A percentile compares a stretch with the other conserved stretches of the same genome.
Evolutionary conservation across 1,139 yeast species (phyloP).

Genomic region (Pneumocystis murina): DNA sequence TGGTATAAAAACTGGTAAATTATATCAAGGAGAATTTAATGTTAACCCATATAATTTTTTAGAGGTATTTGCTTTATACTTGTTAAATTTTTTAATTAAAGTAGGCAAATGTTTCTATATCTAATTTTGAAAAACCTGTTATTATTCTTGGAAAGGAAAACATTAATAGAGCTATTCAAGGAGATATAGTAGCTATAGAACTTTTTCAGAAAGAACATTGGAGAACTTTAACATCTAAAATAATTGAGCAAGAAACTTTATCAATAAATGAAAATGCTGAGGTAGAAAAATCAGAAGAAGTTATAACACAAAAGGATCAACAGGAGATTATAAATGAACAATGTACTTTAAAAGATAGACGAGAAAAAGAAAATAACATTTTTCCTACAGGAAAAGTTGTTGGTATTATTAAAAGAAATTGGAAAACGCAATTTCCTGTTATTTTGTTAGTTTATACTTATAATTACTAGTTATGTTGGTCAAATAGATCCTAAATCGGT

Average conservation of each 20-base stretch:
- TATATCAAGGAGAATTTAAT: constrained; percentile 71
- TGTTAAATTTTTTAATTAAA: neutral
- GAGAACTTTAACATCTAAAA: constrained; percentile 71
- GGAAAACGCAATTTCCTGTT: constrained; percentile 48
- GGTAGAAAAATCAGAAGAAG: constrained; percentile 22
- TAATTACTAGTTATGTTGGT: constrained; percentile 43
- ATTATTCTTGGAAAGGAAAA: constrained; percentile 68
- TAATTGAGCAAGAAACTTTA: constrained; percentile 57
- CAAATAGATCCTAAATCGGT: constrained; percentile 76
- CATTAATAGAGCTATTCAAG: constrained; percentile 79
- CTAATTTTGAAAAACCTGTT: constrained; percentile 68
- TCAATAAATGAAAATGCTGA: constrained; percentile 40
- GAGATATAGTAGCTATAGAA: constrained; percentile 85
- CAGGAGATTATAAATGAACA: constrained; percentile 42
- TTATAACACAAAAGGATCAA: constrained; percentile 14
- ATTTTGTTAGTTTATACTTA: neutral
- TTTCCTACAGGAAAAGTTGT: constrained; percentile 91
- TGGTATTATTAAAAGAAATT: constrained; percentile 74
- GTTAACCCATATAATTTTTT: constrained; percentile 75
- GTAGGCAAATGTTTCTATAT: constrained; percentile 35
- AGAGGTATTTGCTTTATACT: constrained; percentile 44
- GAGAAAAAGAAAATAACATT: constrained; percentile 41
- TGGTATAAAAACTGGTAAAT: constrained; percentile 73
- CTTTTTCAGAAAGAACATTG: constrained; percentile 72
- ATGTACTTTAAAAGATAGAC: constrained; percentile 38